These are phyloP conservation scores for Collariella sp. DNA, from an alignment of 495 filamentous ascomycete genomes.

Conservation along the genomic window DNA sequence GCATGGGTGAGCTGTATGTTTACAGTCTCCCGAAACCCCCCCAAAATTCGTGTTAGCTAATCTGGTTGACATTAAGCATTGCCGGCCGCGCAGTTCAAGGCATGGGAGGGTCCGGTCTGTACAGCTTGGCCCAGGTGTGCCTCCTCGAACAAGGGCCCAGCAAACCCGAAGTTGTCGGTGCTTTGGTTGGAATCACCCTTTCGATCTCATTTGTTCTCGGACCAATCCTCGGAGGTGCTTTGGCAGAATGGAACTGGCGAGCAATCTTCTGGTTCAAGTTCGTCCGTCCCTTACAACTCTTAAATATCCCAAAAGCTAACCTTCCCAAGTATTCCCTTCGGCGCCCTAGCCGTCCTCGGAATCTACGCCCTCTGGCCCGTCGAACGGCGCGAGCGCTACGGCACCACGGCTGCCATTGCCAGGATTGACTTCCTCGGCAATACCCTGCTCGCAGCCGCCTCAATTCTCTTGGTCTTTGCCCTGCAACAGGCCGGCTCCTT, in stretches of 20 bases:
- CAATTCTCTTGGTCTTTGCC: conserved; percentile 48
- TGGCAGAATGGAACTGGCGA: conserved; percentile 57
- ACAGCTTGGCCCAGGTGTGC: conserved; percentile 47
- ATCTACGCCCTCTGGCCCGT: conserved; percentile 47
- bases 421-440: conserved; percentile 53
- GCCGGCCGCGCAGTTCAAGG: conserved; percentile 53
- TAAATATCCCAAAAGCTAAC: conserved; percentile 8
- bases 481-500: conserved; percentile 49
- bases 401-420: conserved; percentile 21
- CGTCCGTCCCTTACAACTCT: background rate
- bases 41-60: background rate
- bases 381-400: conserved; percentile 19
- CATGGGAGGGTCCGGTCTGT: conserved; percentile 51
- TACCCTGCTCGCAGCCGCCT: conserved; percentile 43
- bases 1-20: conserved; percentile 46
- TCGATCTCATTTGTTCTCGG: conserved; percentile 47
- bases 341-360: conserved; percentile 45
- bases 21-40: background rate
- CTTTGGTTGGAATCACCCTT: conserved; percentile 36
- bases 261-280: conserved; percentile 69
- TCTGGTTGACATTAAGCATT: conserved; percentile 23
- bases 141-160: conserved; percentile 47
- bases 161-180: conserved; percentile 38
- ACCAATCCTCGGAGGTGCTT: conserved; percentile 59
- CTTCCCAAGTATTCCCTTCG: conserved; percentile 46